Percentiles rank a stretch among this genome's conserved stretches.
Conservation (phyloP, 768 basidiomycete species). For the Xanthoconium stramineum region DNA sequence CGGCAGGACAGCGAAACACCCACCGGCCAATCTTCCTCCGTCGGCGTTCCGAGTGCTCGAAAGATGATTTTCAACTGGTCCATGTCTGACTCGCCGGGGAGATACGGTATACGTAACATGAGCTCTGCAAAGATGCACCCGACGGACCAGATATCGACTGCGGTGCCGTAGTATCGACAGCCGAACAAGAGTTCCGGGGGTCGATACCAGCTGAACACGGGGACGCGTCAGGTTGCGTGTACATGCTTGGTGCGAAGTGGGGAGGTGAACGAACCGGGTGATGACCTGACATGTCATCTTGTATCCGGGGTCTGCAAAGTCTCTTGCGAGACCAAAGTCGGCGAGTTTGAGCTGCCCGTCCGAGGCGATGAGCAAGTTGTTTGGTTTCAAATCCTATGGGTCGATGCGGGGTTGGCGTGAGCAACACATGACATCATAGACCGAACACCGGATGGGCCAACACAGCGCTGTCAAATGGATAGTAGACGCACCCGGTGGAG, state of each 20-base stretch:
- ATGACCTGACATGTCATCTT: conserved; percentile 99
- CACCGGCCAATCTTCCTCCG: conserved; percentile 97
- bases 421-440: not conserved
- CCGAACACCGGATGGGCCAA: conserved; percentile 11
- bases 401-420: conserved; percentile 1
- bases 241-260: not conserved
- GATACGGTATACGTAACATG: conserved; percentile 93
- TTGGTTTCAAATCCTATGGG: conserved; percentile 91
- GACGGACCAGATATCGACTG: conserved; percentile 96
- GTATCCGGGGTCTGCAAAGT: conserved; percentile 91
- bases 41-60: conserved; percentile 91
- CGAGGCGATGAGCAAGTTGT: conserved; percentile 91
- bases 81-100: conserved; percentile 94
- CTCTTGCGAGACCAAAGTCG: conserved; percentile 97
- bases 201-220: conserved; percentile 83
- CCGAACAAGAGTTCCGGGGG: conserved; percentile 95
- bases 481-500: conserved; percentile 76
- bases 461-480: conserved; percentile 2
- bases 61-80: conserved; percentile 95
- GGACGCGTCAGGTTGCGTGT: not conserved
- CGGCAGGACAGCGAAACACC: conserved; percentile 20
- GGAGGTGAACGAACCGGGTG: conserved; percentile 62
- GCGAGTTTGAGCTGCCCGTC: conserved; percentile 94
- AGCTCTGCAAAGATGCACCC: conserved; percentile 98
- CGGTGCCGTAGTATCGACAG: conserved; percentile 83